A percentile compares a stretch with the other conserved stretches of the same genome.
phyloP scores from a whole-genome alignment of 352 stramenopile species.

The Thalassiosira pacifica region DNA sequence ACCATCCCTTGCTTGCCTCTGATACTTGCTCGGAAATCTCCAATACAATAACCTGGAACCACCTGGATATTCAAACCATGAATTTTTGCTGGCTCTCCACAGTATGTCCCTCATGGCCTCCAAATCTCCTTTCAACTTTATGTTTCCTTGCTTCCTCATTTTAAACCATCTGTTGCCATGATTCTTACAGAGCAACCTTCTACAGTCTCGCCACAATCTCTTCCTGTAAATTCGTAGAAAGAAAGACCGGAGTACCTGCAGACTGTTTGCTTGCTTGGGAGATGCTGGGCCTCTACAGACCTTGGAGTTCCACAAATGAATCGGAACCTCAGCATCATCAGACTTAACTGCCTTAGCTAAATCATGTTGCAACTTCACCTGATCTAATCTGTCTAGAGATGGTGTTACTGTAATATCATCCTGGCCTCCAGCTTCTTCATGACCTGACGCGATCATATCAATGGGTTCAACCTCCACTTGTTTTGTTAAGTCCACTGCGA shows the following conservation, averaged over 20 bases:
- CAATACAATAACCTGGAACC: conserved; percentile 54
- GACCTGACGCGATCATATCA: no score
- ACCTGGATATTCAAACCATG: conserved; percentile 60
- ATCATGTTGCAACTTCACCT: neutral
- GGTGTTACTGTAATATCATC: no score
- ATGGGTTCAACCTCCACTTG: no score
- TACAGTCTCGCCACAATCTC: no score
- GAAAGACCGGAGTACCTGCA: neutral
- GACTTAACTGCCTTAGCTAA: conserved; percentile 49
- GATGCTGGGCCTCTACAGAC: neutral
- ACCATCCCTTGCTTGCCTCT: conserved; percentile 44
- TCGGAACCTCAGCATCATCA: conserved; percentile 46
- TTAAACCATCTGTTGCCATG: conserved; percentile 12
- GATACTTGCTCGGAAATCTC: conserved; percentile 42
- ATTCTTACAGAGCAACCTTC: no score
- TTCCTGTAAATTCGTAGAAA: neutral
- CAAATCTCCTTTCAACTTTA: neutral
- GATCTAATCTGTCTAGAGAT: neutral
- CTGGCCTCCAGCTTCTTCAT: no score
- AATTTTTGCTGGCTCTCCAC: neutral
- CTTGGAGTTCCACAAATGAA: conserved; percentile 31
- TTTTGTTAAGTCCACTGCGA: no score
- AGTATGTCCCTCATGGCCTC: conserved; percentile 36
- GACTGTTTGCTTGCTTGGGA: neutral
- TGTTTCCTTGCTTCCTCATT: neutral